These are phyloP conservation scores for Solanum bukasovii DNA, from an alignment of 257 asterid genomes.

Conservation along the genomic window DNA sequence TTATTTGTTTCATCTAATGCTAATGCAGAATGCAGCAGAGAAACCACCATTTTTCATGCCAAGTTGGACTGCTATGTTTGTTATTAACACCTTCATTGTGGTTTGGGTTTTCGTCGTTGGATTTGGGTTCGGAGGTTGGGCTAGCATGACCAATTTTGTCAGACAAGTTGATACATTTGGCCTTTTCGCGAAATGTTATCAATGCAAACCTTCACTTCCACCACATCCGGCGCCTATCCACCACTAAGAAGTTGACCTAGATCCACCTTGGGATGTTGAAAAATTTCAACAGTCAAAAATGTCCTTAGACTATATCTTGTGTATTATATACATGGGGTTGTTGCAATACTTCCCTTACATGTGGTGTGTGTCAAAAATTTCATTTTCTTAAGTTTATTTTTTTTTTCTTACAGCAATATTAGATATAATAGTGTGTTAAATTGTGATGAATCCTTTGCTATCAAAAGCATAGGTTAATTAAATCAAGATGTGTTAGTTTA, in stretches of 20 bases:
- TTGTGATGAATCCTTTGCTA: slow-evolving; percentile 41
- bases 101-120: slow-evolving; percentile 68
- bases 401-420: slow-evolving; percentile 5
- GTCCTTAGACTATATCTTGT: slow-evolving; percentile 32
- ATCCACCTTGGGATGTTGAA: not conserved
- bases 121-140: slow-evolving; percentile 99
- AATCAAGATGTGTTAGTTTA: slow-evolving; percentile 13
- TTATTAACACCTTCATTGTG: slow-evolving; percentile 53
- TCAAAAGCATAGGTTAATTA: slow-evolving; percentile 32
- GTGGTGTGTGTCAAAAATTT: slow-evolving; percentile 31
- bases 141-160: slow-evolving; percentile 74
- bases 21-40: slow-evolving; percentile 82
- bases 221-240: slow-evolving; percentile 21
- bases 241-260: slow-evolving; percentile 18
- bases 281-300: not conserved
- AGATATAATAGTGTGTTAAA: slow-evolving; percentile 46
- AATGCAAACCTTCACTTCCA: slow-evolving; percentile 53
- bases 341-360: slow-evolving; percentile 27
- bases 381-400: not conserved
- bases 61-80: slow-evolving; percentile 84
- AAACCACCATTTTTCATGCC: slow-evolving; percentile 80
- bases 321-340: slow-evolving; percentile 47
- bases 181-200: slow-evolving; percentile 93
- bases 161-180: slow-evolving; percentile 79
- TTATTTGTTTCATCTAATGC: not conserved